Evolutionary conservation across 2,329 filamentous ascomycete genomes (phyloP).

Genomic region (Neofusicoccum sp.): DNA sequence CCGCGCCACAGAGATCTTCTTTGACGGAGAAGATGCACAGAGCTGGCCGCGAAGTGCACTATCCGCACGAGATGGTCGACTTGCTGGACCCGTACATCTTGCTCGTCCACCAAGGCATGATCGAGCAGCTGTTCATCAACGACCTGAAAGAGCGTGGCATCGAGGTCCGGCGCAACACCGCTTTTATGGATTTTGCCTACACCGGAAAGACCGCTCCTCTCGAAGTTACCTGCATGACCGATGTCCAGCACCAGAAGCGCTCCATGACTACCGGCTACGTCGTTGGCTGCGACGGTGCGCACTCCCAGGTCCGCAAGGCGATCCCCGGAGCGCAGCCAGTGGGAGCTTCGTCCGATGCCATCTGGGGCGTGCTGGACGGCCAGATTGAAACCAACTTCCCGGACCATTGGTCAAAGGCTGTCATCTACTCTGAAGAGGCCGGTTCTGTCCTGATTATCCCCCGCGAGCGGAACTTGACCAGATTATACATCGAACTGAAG

Average conservation of each 20-base stretch:
- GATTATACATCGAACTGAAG: constrained; percentile 53
- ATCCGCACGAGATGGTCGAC: constrained; percentile 52
- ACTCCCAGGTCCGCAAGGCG: constrained; percentile 66
- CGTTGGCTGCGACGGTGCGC: constrained; percentile 71
- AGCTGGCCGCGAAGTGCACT: constrained; percentile 66
- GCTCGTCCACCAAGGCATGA: constrained; percentile 69
- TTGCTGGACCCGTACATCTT: constrained; percentile 55
- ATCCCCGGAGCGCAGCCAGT: constrained; percentile 46
- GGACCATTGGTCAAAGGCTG: constrained; percentile 72
- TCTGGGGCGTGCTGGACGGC: constrained; percentile 72
- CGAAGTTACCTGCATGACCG: constrained; percentile 42
- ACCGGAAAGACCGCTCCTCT: constrained; percentile 38
- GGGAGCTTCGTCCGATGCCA: constrained; percentile 53
- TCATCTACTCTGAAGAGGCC: constrained; percentile 64
- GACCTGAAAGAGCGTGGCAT: constrained; percentile 65
- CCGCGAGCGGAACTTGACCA: constrained; percentile 69
- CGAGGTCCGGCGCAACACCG: constrained; percentile 62
- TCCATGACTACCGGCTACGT: constrained; percentile 61
- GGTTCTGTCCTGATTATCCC: constrained; percentile 74
- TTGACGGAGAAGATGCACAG: constrained; percentile 51
- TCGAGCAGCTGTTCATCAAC: constrained; percentile 68
- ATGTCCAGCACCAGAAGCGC: constrained; percentile 35
- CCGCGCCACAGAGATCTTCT: constrained; percentile 32
- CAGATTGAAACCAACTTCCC: constrained; percentile 70
- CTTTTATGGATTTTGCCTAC: constrained; percentile 55